Percentiles rank a stretch among this genome's conserved stretches.
Evolutionary conservation across 495 filamentous ascomycete genomes (phyloP).

Genomic region (Tuber aestivum): DNA sequence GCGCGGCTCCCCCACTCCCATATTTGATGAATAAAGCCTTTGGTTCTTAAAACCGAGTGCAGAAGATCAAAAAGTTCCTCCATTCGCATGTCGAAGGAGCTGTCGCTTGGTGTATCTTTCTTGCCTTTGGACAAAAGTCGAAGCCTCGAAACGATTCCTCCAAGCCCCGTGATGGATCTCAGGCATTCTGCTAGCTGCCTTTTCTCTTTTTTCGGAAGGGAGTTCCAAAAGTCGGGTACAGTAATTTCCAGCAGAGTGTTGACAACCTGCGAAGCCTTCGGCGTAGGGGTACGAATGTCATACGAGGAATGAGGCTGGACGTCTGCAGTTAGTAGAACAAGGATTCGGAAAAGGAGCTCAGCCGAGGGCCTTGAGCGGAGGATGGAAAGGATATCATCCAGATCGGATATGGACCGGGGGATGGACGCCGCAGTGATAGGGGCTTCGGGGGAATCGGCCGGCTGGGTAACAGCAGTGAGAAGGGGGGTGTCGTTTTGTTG

Average conservation of each 20-base stretch:
- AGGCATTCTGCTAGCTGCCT: conserved; percentile 60
- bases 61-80: conserved; percentile 47
- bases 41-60: conserved; percentile 53
- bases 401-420: conserved; percentile 17
- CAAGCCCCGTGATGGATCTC: conserved; percentile 64
- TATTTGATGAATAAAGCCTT: conserved; percentile 52
- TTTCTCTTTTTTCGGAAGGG: conserved; percentile 35
- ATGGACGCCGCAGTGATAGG: not conserved
- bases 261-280: conserved; percentile 31
- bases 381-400: conserved; percentile 24
- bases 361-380: conserved; percentile 32
- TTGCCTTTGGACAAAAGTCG: conserved; percentile 50
- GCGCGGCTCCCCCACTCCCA: conserved; percentile 43
- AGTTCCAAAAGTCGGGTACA: conserved; percentile 36
- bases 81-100: conserved; percentile 46
- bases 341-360: conserved; percentile 14
- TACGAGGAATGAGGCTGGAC: conserved; percentile 11
- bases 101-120: conserved; percentile 46
- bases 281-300: conserved; percentile 29
- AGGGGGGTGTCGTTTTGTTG: conserved; percentile 2
- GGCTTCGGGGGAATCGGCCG: conserved; percentile 1
- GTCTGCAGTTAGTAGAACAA: conserved; percentile 16
- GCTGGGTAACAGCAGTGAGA: conserved; percentile 3
- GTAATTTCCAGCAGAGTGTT: conserved; percentile 32
- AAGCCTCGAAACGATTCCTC: conserved; percentile 60